Evolutionary conservation across 495 filamentous ascomycete genomes (phyloP).

Genomic region (Annulohypoxylon nitens): DNA sequence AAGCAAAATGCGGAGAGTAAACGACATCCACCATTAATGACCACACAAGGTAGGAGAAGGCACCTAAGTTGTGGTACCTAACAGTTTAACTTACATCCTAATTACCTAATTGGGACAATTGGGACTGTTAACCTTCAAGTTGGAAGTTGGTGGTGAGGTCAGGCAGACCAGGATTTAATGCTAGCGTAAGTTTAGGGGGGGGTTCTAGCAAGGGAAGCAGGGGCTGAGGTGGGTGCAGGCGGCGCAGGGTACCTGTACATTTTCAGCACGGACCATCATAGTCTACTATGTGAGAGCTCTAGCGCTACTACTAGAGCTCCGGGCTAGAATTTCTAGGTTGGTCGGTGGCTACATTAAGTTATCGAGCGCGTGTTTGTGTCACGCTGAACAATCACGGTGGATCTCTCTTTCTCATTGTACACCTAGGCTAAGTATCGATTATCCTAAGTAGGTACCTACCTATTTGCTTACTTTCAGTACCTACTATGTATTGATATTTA

Average conservation of each 20-base stretch:
- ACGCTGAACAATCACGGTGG: neutral
- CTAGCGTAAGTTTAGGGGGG: neutral
- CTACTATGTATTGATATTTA: no score
- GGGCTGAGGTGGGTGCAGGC: slow-evolving; percentile 23
- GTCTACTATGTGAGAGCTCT: neutral
- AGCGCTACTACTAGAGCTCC: no score
- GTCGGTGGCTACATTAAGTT: slow-evolving; percentile 26
- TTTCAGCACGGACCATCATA: slow-evolving; percentile 20
- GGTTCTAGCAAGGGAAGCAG: slow-evolving; percentile 9
- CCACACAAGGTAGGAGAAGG: neutral
- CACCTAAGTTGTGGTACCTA: neutral
- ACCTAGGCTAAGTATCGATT: no score
- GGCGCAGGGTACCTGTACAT: slow-evolving; percentile 6
- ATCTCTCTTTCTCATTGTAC: neutral
- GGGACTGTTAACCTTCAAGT: neutral
- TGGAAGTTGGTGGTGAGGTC: slow-evolving; percentile 36
- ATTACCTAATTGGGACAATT: slow-evolving; percentile 25
- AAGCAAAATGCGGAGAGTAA: slow-evolving; percentile 39
- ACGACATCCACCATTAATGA: slow-evolving; percentile 17
- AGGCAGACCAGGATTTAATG: slow-evolving; percentile 19
- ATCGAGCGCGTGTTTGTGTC: slow-evolving; percentile 28
- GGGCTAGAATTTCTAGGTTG: slow-evolving; percentile 6
- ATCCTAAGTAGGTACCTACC: no score
- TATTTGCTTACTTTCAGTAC: no score
- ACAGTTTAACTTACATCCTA: neutral